Conservation (phyloP, 1,139 yeast species). For the Geotrichum phurueaensis region DNA sequence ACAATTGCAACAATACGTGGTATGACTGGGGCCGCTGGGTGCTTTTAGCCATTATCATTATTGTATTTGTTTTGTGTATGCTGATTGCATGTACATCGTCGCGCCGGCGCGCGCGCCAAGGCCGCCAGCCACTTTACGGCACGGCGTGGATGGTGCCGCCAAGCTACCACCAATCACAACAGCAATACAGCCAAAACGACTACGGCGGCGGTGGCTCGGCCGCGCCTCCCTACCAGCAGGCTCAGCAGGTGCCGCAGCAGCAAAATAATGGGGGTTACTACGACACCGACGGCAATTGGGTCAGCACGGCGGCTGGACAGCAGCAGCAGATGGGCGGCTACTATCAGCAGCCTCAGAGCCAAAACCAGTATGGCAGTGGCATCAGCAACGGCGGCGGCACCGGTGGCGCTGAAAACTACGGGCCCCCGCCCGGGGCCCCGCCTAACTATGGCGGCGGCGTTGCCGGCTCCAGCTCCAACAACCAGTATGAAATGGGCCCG, state of each 20-base stretch:
- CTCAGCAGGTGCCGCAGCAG: neutral
- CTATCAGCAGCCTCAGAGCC: conserved; percentile 21
- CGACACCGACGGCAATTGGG: conserved; percentile 59
- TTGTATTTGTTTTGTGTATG: conserved; percentile 49
- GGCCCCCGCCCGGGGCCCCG: conserved; percentile 25
- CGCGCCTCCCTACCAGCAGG: conserved; percentile 48
- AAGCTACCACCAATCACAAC: conserved; percentile 68
- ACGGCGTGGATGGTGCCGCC: conserved; percentile 94
- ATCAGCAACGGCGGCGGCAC: conserved; percentile 7
- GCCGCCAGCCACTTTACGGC: conserved; percentile 68
- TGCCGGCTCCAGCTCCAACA: neutral
- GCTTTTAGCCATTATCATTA: conserved; percentile 43
- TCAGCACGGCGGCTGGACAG: conserved; percentile 26
- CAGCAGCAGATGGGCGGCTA: conserved; percentile 9
- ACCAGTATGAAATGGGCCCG: conserved; percentile 7
- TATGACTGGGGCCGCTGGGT: conserved; percentile 44
- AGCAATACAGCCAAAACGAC: conserved; percentile 43
- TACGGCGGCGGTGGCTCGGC: conserved; percentile 24
- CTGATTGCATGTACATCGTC: conserved; percentile 43
- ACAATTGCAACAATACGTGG: conserved; percentile 1
- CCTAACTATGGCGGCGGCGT: conserved; percentile 13
- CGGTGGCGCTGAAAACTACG: conserved; percentile 10
- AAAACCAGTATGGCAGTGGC: conserved; percentile 17
- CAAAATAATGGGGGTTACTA: conserved; percentile 51
- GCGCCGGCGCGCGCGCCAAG: conserved; percentile 51